phyloP scores from a whole-genome alignment of 768 basidiomycete genomes.

The Pisolithus marmoratus region DNA sequence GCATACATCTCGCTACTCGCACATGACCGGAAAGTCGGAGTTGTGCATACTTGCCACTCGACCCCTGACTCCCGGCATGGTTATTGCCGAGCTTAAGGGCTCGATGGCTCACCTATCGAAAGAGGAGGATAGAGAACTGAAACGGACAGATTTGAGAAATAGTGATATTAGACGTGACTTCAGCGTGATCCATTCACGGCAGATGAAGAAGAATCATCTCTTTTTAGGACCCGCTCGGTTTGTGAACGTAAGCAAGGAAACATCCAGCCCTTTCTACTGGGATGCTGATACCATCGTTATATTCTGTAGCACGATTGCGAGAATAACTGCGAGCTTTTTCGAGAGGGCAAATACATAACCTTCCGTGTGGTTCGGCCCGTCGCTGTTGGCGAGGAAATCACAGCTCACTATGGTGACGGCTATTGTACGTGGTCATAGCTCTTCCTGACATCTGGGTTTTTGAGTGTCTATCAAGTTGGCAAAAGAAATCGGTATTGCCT shows the following conservation, averaged over 20 bases:
- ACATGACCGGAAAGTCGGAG: slow-evolving; percentile 84
- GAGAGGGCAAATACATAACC: slow-evolving; percentile 85
- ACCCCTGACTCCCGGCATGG: slow-evolving; percentile 56
- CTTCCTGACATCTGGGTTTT: slow-evolving; percentile 16
- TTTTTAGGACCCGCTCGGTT: slow-evolving; percentile 90
- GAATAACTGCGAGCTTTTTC: slow-evolving; percentile 84
- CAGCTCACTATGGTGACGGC: slow-evolving; percentile 85
- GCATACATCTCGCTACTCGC: slow-evolving; percentile 82
- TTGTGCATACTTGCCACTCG: slow-evolving; percentile 83
- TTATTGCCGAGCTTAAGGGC: slow-evolving; percentile 83
- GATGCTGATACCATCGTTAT: slow-evolving; percentile 6
- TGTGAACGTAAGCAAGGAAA: slow-evolving; percentile 65
- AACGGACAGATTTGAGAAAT: slow-evolving; percentile 67
- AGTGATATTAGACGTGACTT: slow-evolving; percentile 80
- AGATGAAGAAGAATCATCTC: slow-evolving; percentile 88
- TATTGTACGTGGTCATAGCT: slow-evolving; percentile 59
- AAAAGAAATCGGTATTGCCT: slow-evolving; percentile 70
- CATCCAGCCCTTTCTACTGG: not conserved
- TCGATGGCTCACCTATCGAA: slow-evolving; percentile 86
- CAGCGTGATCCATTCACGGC: slow-evolving; percentile 86
- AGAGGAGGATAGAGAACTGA: slow-evolving; percentile 81
- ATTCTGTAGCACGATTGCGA: slow-evolving; percentile 75
- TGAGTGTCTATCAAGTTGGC: slow-evolving; percentile 46
- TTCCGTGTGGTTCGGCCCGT: slow-evolving; percentile 80
- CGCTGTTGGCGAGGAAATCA: slow-evolving; percentile 77